These are phyloP conservation scores for Cyberlindnera xylosilytica DNA, from an alignment of 805 yeast genomes.

Conservation along the genomic window DNA sequence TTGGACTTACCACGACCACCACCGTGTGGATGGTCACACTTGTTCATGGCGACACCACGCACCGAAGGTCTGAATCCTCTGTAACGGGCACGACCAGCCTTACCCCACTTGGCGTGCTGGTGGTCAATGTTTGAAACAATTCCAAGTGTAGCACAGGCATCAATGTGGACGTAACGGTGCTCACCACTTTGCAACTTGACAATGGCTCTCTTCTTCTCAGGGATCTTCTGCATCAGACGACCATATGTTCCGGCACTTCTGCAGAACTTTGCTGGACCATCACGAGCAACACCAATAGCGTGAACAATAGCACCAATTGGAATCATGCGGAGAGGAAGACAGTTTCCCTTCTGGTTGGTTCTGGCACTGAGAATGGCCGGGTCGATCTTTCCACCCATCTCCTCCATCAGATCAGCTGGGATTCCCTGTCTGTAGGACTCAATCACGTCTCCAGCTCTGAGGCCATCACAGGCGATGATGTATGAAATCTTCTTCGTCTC, in stretches of 20 bases:
- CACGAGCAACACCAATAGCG: conserved; percentile 73
- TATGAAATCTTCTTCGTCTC: conserved; percentile 65
- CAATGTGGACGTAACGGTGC: conserved; percentile 81
- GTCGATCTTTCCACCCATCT: conserved; percentile 90
- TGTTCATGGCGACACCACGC: conserved; percentile 98
- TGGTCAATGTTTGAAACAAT: conserved; percentile 91
- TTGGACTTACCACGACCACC: conserved; percentile 99
- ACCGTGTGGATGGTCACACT: conserved; percentile 97
- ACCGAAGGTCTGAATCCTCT: conserved; percentile 92
- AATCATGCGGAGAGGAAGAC: conserved; percentile 86
- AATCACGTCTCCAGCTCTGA: conserved; percentile 88
- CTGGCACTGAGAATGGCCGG: conserved; percentile 86
- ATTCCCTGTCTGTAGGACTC: conserved; percentile 89
- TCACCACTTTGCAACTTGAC: conserved; percentile 89
- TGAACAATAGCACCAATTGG: conserved; percentile 94
- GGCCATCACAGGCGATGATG: conserved; percentile 87
- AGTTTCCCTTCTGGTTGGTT: conserved; percentile 90
- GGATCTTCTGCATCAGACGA: conserved; percentile 75
- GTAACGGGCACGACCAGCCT: conserved; percentile 93
- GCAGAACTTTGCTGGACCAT: conserved; percentile 84
- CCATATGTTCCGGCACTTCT: conserved; percentile 95
- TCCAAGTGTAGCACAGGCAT: conserved; percentile 93
- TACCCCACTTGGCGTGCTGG: conserved; percentile 85
- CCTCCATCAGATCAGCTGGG: conserved; percentile 66
- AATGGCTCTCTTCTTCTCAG: conserved; percentile 67